Percentiles rank a stretch among this genome's conserved stretches.
These are phyloP conservation scores for Phytophthora brassicae DNA, from an alignment of 352 stramenopile genomes.

Conservation along the genomic window DNA sequence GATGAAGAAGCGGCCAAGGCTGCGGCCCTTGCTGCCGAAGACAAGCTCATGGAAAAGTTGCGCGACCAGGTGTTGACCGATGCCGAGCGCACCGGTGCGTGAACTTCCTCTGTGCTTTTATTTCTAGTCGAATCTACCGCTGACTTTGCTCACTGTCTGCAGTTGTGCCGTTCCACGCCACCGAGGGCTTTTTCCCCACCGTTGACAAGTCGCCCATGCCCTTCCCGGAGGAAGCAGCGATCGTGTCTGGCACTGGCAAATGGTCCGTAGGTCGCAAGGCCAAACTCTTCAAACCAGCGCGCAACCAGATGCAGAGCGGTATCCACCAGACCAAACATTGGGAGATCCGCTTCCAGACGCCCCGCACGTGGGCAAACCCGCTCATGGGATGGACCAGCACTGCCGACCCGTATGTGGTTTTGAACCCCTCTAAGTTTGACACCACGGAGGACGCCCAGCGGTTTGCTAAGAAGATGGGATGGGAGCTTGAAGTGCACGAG, in stretches of 20 bases:
- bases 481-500: conserved; percentile 83
- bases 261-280: conserved; percentile 70
- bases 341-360: conserved; percentile 79
- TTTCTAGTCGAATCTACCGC: neutral
- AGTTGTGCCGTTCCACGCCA: conserved; percentile 74
- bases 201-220: conserved; percentile 57
- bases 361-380: conserved; percentile 90
- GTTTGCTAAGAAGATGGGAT: conserved; percentile 87
- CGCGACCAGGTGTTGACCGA: conserved; percentile 52
- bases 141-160: neutral
- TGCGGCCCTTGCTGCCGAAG: conserved; percentile 30
- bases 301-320: conserved; percentile 87
- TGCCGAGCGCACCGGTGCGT: conserved; percentile 56
- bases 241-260: conserved; percentile 66
- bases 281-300: conserved; percentile 71
- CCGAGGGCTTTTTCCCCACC: conserved; percentile 42
- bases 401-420: conserved; percentile 84
- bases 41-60: conserved; percentile 55
- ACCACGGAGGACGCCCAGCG: conserved; percentile 82
- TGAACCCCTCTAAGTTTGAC: conserved; percentile 85
- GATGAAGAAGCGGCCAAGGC: conserved; percentile 47
- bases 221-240: conserved; percentile 59
- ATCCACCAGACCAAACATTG: conserved; percentile 84
- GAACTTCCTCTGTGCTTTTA: neutral
- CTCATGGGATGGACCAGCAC: conserved; percentile 95